phyloP scores from a whole-genome alignment of 805 yeast genomes.

The Pichia thaimueangensis region DNA sequence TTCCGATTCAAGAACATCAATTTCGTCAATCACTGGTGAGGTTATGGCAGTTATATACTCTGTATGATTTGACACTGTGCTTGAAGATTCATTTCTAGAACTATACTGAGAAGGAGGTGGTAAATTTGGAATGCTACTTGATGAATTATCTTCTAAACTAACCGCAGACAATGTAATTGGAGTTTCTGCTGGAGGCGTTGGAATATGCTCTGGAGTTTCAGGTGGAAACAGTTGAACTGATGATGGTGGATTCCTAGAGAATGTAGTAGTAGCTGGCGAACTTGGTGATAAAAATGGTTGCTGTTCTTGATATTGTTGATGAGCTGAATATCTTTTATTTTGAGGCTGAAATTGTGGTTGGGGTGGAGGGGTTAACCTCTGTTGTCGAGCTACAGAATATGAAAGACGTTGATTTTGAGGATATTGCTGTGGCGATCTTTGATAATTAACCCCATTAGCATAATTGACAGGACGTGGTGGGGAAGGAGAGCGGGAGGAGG shows the following conservation, averaged over 20 bases:
- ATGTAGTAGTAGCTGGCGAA: neutral
- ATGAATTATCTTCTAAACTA: no score
- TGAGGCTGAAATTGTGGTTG: slow-evolving; percentile 1
- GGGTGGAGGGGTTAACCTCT: neutral
- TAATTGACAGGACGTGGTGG: neutral
- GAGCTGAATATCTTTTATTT: no score
- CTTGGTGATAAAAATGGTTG: neutral
- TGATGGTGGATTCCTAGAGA: no score
- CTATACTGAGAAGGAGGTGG: neutral
- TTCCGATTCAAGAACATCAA: neutral
- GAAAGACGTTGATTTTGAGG: no score
- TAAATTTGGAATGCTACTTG: neutral
- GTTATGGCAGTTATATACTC: neutral
- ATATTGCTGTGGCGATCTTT: no score
- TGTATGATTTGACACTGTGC: no score
- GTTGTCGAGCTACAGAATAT: no score
- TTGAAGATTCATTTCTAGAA: neutral
- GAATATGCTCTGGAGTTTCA: no score
- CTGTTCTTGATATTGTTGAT: neutral
- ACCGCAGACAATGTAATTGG: no score
- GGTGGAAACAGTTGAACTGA: no score
- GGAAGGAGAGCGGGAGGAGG: neutral
- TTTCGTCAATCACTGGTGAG: neutral
- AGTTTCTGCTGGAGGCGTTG: neutral
- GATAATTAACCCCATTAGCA: no score